Conservation (phyloP, 2,329 filamentous ascomycete species). For the Penicillium janthinellum region DNA sequence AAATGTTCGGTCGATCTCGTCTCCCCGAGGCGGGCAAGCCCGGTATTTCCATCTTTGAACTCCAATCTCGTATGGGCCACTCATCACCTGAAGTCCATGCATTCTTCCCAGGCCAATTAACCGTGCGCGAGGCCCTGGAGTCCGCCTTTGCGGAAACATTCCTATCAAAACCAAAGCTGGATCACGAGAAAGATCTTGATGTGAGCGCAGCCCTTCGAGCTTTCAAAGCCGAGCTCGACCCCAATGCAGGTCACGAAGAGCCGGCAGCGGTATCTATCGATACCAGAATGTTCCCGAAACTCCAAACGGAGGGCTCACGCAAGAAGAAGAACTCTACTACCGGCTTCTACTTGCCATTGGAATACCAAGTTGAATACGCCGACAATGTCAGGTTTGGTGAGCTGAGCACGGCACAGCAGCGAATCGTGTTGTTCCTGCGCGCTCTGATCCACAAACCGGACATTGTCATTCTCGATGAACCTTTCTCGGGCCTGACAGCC, state of each 20-base stretch:
- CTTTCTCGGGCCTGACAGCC: conserved; percentile 83
- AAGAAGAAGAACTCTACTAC: neutral
- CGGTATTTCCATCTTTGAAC: conserved; percentile 87
- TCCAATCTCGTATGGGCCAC: conserved; percentile 87
- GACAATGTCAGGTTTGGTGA: conserved; percentile 76
- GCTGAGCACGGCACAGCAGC: conserved; percentile 58
- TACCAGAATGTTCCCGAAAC: conserved; percentile 27
- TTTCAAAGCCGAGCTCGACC: conserved; percentile 79
- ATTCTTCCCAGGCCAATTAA: conserved; percentile 80
- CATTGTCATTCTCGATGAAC: conserved; percentile 82
- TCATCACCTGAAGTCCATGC: conserved; percentile 92
- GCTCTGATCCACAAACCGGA: conserved; percentile 79
- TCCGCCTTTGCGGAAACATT: conserved; percentile 92
- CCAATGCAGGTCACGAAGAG: conserved; percentile 36
- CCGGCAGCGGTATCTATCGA: conserved; percentile 14
- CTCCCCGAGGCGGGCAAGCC: conserved; percentile 70
- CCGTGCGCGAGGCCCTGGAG: conserved; percentile 73
- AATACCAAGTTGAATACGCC: conserved; percentile 62
- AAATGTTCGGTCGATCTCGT: conserved; percentile 78
- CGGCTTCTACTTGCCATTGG: conserved; percentile 13
- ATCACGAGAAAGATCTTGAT: conserved; percentile 56
- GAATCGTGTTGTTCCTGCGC: conserved; percentile 80
- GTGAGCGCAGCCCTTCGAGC: conserved; percentile 72
- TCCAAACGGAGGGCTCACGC: neutral
- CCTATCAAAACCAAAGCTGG: conserved; percentile 67